Evolutionary conservation across 2,329 filamentous ascomycete species (phyloP), one percentile per base, ranked within the genome.

Genomic region (Elsinoe arachidis): DNA sequence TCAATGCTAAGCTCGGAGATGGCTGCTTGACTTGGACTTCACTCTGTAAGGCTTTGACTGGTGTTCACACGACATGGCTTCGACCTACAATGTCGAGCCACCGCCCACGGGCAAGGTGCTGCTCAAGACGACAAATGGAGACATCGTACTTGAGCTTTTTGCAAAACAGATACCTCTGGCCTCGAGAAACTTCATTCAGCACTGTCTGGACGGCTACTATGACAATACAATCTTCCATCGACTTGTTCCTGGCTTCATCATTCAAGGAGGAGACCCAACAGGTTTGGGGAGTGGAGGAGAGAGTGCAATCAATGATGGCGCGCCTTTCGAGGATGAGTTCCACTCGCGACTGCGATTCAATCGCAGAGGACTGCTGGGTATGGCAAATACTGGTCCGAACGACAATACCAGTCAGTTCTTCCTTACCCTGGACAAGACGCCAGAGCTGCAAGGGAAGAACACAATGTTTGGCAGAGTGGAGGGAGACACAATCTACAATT

Each of bases 341-440:
- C 92, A 97, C 72, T 90, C 86, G 65, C 81, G 93, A 33, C 77
- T 99, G 63, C 95, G 95, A 71, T 97, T 93, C 77, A 97, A 95
- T 66, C 80, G 93, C 49, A 80, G 93, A 60, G 93, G 93, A 0
- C 74, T 97, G 65, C 73, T 99, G 64, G 93, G 88, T n/a, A 96
- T 97, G 90, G 93, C 93, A 26, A 97, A 97, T 71, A 86, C 88
- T 60, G 86, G 90, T 46, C 76, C 74, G 54, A 80, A 81, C 66
- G 88, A 88, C 56, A 97, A 97, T 74, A 88, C 90, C 34, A 96
- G 90, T 70, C 93, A 99, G 72, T 97, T 97, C 78, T 99, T 99
- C 76, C 85, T 99, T 61, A 97, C 93, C 0, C 74, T 99, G 55
- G 90, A 84, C 61, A 77, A 78, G 56, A 90, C 91, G 21, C 85